Percentiles rank a stretch among this genome's conserved stretches.
These are phyloP conservation scores for Puccinia horiana DNA, from an alignment of 1,284 basidiomycete genomes.

Conservation along the genomic window DNA sequence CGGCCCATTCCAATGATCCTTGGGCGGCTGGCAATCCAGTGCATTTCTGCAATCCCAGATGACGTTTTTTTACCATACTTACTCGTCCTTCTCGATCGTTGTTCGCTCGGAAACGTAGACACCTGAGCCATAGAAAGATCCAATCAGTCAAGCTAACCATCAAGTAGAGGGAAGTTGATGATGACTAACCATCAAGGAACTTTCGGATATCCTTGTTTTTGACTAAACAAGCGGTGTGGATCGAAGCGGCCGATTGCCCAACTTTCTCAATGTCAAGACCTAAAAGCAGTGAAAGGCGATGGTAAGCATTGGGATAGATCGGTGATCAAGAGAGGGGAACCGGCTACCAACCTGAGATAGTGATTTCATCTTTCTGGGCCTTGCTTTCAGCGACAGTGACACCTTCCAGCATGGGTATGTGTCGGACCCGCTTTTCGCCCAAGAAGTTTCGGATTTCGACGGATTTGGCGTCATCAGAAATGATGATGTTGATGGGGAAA, in stretches of 20 bases:
- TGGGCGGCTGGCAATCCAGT: constrained; percentile 43
- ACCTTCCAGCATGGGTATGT: constrained; percentile 88
- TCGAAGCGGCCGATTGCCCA: constrained; percentile 92
- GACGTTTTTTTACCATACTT: constrained; percentile 2
- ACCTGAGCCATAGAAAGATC: constrained; percentile 3
- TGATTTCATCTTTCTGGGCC: constrained; percentile 92
- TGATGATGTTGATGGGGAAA: constrained; percentile 99
- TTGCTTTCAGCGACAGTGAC: constrained; percentile 86
- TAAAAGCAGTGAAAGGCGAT: neutral
- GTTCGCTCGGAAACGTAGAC: constrained; percentile 48
- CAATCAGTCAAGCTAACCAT: neutral
- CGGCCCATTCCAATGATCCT: constrained; percentile 37
- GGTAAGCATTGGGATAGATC: neutral
- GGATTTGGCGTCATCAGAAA: constrained; percentile 74
- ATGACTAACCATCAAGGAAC: constrained; percentile 56
- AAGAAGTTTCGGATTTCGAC: constrained; percentile 99
- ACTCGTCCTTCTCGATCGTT: constrained; percentile 38
- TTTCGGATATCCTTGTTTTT: constrained; percentile 83
- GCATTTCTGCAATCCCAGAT: constrained; percentile 18
- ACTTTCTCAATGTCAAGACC: constrained; percentile 88
- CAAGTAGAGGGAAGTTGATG: neutral
- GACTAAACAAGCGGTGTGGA: constrained; percentile 89
- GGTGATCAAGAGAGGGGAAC: neutral
- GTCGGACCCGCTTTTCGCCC: constrained; percentile 86
- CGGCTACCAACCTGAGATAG: constrained; percentile 69